phyloP scores from a whole-genome alignment of 495 filamentous ascomycete genomes.

The Penicillium alfredii region DNA sequence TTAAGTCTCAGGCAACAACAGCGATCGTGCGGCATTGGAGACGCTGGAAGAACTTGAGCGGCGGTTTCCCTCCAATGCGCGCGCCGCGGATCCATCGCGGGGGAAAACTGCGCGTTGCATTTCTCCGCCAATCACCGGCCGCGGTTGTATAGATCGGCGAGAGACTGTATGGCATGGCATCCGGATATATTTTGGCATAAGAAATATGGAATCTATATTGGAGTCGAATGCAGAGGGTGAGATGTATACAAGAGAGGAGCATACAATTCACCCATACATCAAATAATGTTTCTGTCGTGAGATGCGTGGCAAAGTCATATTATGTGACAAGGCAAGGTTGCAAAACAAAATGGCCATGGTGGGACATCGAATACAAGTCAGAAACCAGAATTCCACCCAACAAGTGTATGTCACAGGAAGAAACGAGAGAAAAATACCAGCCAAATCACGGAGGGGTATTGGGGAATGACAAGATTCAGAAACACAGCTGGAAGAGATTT shows the following conservation, averaged over 20 bases:
- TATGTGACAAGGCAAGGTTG: constrained; percentile 1
- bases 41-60: constrained; percentile 9
- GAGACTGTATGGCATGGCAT: not conserved
- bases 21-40: constrained; percentile 10
- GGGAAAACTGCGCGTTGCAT: constrained; percentile 18
- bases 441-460: constrained; percentile 35
- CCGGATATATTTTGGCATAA: too few species aligned
- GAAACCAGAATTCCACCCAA: not conserved
- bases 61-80: constrained; percentile 4
- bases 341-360: constrained; percentile 2
- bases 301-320: too few species aligned
- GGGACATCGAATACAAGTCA: not conserved
- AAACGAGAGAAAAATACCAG: constrained; percentile 27
- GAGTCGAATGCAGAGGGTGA: too few species aligned
- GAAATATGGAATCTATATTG: too few species aligned
- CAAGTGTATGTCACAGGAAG: too few species aligned
- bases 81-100: constrained; percentile 15
- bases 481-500: constrained; percentile 4
- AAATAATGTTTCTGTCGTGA: too few species aligned
- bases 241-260: too few species aligned
- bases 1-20: too few species aligned
- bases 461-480: constrained; percentile 7
- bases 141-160: not conserved
- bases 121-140: constrained; percentile 37
- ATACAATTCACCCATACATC: too few species aligned